These are phyloP conservation scores for Suhomyces panamericanus DNA, from an alignment of 1,139 yeast species.

Conservation along the genomic window DNA sequence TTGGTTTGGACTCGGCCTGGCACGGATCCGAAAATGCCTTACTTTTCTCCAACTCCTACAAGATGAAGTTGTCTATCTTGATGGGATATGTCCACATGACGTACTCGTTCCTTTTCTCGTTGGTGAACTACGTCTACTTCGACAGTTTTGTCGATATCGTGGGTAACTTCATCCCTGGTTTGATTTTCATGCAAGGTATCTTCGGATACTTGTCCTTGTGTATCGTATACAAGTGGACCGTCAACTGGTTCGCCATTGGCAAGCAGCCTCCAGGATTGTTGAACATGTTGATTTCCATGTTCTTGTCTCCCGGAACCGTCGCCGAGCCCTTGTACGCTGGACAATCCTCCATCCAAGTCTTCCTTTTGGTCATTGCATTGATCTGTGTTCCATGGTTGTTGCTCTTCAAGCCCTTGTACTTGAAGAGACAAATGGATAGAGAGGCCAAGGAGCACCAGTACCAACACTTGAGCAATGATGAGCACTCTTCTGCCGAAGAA, in stretches of 20 bases:
- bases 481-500: constrained; percentile 11
- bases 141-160: constrained; percentile 63
- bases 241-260: constrained; percentile 69
- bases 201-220: constrained; percentile 74
- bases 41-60: constrained; percentile 73
- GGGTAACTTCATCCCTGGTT: constrained; percentile 79
- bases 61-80: constrained; percentile 77
- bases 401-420: constrained; percentile 58
- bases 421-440: constrained; percentile 46
- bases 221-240: constrained; percentile 77
- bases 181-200: constrained; percentile 79
- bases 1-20: constrained; percentile 79
- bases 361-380: constrained; percentile 60
- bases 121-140: constrained; percentile 61
- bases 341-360: constrained; percentile 61
- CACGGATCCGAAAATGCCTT: constrained; percentile 79
- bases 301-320: constrained; percentile 71
- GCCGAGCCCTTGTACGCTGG: constrained; percentile 66
- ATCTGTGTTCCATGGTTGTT: constrained; percentile 78
- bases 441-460: constrained; percentile 40
- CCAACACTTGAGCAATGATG: constrained; percentile 24
- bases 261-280: constrained; percentile 78
- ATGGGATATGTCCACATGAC: constrained; percentile 83
- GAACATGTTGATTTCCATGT: constrained; percentile 82
- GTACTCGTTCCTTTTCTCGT: constrained; percentile 68